Evolutionary conservation across 495 filamentous ascomycete species (phyloP).

Genomic region (Penicillium salamii): DNA sequence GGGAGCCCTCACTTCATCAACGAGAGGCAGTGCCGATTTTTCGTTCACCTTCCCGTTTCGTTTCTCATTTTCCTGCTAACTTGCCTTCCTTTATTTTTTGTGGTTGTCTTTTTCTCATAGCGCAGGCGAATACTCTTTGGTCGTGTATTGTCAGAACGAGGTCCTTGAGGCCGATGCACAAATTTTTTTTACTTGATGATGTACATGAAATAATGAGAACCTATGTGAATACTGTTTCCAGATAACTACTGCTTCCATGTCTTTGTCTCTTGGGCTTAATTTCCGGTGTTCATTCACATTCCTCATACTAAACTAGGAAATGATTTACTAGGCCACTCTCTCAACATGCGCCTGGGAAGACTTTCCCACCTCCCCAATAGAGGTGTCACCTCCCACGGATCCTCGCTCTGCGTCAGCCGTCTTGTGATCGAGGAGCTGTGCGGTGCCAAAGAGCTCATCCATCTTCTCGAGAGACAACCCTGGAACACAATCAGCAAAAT

Average conservation of each 20-base stretch:
- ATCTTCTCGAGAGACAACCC: constrained; percentile 47
- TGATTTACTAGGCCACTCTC: neutral
- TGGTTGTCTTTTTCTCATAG: constrained; percentile 9
- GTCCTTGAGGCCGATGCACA: constrained; percentile 8
- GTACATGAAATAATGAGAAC: constrained; percentile 17
- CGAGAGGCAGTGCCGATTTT: neutral
- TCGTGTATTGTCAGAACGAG: constrained; percentile 1
- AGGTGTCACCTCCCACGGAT: no score
- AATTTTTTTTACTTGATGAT: constrained; percentile 15
- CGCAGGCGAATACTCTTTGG: constrained; percentile 11
- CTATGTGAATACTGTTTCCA: constrained; percentile 10
- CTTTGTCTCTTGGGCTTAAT: neutral
- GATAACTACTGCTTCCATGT: neutral
- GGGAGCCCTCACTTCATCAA: neutral
- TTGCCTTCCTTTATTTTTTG: neutral
- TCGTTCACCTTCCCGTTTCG: neutral
- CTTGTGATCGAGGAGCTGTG: constrained; percentile 20
- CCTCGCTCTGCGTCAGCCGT: constrained; percentile 18
- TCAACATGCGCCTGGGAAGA: constrained; percentile 10
- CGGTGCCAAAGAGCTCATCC: constrained; percentile 53
- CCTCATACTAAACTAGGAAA: neutral
- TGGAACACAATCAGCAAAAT: constrained; percentile 7
- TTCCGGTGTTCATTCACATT: neutral
- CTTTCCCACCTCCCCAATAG: constrained; percentile 8
- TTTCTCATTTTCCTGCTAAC: neutral